These are phyloP conservation scores for Pseudozyma sp. DNA, from an alignment of 1,284 basidiomycete genomes.

Conservation along the genomic window DNA sequence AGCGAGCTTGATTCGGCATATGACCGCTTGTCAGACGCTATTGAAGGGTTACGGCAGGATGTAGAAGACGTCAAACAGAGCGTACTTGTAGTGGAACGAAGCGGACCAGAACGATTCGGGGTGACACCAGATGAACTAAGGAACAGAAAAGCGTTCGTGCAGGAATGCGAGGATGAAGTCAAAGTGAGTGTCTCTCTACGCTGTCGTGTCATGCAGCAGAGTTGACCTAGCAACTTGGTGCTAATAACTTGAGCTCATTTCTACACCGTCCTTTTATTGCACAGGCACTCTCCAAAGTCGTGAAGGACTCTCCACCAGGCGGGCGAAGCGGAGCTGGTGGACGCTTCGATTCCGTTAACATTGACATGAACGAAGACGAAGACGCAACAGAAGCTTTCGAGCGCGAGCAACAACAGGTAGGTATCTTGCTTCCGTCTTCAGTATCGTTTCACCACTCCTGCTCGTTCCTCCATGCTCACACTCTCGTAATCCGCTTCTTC, in stretches of 20 bases:
- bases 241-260: background rate
- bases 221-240: background rate
- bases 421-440: slow-evolving; percentile 5
- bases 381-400: slow-evolving; percentile 60
- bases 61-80: slow-evolving; percentile 63
- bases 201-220: no score
- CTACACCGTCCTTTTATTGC: no score
- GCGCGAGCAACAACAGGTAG: slow-evolving; percentile 65
- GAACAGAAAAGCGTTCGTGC: slow-evolving; percentile 50
- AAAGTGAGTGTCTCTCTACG: slow-evolving; percentile 21
- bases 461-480: background rate
- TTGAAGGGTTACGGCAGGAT: slow-evolving; percentile 60
- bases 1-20: slow-evolving; percentile 38
- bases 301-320: slow-evolving; percentile 18
- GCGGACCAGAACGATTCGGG: slow-evolving; percentile 61
- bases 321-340: slow-evolving; percentile 9
- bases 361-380: slow-evolving; percentile 48
- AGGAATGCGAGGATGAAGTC: slow-evolving; percentile 52
- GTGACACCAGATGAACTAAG: slow-evolving; percentile 54
- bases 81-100: slow-evolving; percentile 61
- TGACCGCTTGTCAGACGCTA: slow-evolving; percentile 49
- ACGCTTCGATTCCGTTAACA: slow-evolving; percentile 38
- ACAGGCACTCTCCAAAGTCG: slow-evolving; percentile 34
- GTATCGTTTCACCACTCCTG: background rate
- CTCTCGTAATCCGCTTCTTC: background rate